phyloP scores from a whole-genome alignment of 192 early-diverging fungal species.

The Coemansia sp. region DNA sequence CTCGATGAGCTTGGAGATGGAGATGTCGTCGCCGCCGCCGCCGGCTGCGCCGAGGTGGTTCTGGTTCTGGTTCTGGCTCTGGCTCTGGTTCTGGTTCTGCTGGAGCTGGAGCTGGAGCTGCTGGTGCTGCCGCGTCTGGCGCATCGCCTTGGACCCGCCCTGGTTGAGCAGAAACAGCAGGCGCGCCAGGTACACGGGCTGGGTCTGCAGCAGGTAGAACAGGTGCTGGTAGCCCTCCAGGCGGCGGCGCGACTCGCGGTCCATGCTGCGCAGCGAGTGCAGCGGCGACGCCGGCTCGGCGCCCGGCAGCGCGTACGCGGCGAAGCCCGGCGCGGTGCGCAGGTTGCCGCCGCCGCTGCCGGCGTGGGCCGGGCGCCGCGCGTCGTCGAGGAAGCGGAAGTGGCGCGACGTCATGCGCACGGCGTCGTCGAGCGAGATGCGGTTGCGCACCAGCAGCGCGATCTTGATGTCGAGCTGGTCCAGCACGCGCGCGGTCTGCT shows the following conservation, averaged over 20 bases:
- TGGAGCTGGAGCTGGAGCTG: too few species aligned
- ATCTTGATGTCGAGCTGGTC: constrained; percentile 96
- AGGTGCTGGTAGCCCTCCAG: constrained; percentile 87
- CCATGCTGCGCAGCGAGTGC: constrained; percentile 73
- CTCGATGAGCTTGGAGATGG: constrained; percentile 76
- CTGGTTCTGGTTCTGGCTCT: too few species aligned
- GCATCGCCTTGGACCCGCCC: constrained; percentile 58
- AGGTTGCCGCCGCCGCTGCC: constrained; percentile 10
- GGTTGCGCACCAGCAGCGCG: constrained; percentile 91
- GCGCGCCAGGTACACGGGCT: constrained; percentile 86
- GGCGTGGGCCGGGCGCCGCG: constrained; percentile 55
- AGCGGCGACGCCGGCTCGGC: constrained; percentile 27
- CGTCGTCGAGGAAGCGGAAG: constrained; percentile 52
- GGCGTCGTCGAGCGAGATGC: constrained; percentile 94
- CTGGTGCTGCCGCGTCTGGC: too few species aligned
- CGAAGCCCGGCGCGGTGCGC: constrained; percentile 12
- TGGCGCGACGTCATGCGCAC: constrained; percentile 58
- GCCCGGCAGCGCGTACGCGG: constrained; percentile 60
- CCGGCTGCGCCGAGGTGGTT: too few species aligned
- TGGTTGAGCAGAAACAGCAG: constrained; percentile 89
- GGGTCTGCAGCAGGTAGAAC: constrained; percentile 96
- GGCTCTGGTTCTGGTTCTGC: too few species aligned
- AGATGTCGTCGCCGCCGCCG: constrained; percentile 33
- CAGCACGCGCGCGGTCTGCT: constrained; percentile 70
- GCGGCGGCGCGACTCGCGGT: constrained; percentile 79